These are phyloP conservation scores for Tetraselmis chui DNA, from an alignment of 139 green algal species.

Conservation along the genomic window DNA sequence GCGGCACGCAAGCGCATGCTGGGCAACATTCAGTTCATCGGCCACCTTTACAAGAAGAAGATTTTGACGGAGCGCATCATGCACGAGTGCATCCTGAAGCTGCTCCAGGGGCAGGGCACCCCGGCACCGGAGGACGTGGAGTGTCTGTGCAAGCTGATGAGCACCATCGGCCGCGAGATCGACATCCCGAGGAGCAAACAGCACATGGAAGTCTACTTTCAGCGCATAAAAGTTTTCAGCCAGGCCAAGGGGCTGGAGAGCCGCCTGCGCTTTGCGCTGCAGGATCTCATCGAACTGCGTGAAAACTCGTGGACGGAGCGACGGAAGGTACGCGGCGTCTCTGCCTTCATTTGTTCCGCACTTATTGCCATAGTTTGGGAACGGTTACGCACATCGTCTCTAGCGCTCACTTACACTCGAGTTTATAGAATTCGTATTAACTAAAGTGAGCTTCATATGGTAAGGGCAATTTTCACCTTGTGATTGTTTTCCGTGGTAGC, in stretches of 20 bases:
- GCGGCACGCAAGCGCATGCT: slow-evolving; percentile 74
- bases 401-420: too few species aligned
- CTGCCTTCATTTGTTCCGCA: too few species aligned
- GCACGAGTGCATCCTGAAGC: slow-evolving; percentile 77
- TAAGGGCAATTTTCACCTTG: too few species aligned
- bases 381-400: too few species aligned
- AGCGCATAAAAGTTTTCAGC: slow-evolving; percentile 54
- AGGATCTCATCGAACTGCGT: slow-evolving; percentile 32
- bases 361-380: too few species aligned
- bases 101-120: slow-evolving; percentile 34
- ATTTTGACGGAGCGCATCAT: slow-evolving; percentile 98
- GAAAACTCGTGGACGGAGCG: slow-evolving; percentile 53
- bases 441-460: too few species aligned
- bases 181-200: slow-evolving; percentile 30
- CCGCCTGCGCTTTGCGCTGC: slow-evolving; percentile 77
- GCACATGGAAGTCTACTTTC: slow-evolving; percentile 81
- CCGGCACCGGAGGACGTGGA: slow-evolving; percentile 86
- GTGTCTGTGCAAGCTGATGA: slow-evolving; percentile 92
- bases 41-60: slow-evolving; percentile 73
- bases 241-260: slow-evolving; percentile 56
- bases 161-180: slow-evolving; percentile 68
- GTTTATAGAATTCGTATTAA: too few species aligned
- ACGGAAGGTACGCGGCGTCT: slow-evolving; percentile 50
- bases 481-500: too few species aligned
- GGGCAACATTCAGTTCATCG: slow-evolving; percentile 98